Evolutionary conservation across 768 basidiomycete genomes (phyloP), one percentile per base, ranked within the genome.

Genomic region (Daedaleopsis nitida): DNA sequence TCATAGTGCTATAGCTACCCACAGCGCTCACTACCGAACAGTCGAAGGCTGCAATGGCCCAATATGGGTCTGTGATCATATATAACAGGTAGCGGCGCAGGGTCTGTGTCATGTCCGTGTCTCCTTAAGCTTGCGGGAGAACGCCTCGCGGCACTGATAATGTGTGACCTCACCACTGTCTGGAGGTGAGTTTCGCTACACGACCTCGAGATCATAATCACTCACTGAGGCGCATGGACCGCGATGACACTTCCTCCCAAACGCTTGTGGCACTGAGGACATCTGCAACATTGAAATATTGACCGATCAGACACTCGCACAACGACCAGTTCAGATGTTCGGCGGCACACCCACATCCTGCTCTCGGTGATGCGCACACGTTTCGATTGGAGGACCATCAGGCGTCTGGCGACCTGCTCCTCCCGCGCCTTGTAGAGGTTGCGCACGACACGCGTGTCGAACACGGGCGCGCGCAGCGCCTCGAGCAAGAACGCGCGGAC

Each of bases 181-280:
- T 17, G 27, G 44, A 23, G 16, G 45, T 42, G 24, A 57, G 16
- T 3, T n/a, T n/a, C n/a, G 16, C 16, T 21, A 27, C 10, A 34
- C 19, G 34, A 56, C 12, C 5, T 5, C 16, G 11, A 5, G 21
- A 23, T 6, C 14, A 19, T 17, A 4, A 14, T 17, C 8, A 68
- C 87, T 70, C 67, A 91, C 93, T 85, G 82, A 43, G 96, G 96
- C 9, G 88, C 80, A 79, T 98, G 96, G 2, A 96, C 92, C 0
- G 94, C 94, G 66, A 98, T 96, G 37, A 96, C 94, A 62, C 92
- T 95, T 65, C 87, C 89, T 6, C 96, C 96, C 23, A 98, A 77
- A 16, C 96, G 86, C 68, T 98, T 98, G 70, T 95, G 92, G 69
- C 96, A 98, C 72, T 96, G 92, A 1, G 96, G 96, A 67, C 96